phyloP scores from a whole-genome alignment of 2,329 filamentous ascomycete genomes.

The Pseudogymnoascus sp. region DNA sequence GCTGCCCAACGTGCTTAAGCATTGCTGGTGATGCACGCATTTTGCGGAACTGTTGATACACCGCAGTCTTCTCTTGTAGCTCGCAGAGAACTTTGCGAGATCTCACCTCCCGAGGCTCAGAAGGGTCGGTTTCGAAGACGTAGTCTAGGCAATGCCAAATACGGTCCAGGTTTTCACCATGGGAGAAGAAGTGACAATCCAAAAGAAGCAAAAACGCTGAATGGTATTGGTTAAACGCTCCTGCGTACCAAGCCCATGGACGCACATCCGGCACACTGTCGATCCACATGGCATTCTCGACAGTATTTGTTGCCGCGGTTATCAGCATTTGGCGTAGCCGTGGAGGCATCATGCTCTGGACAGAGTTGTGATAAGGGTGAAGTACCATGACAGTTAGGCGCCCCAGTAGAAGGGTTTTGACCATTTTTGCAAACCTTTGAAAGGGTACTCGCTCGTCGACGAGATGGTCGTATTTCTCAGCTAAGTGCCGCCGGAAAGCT shows the following conservation, averaged over 20 bases:
- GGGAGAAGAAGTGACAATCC: conserved; percentile 49
- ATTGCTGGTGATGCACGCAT: conserved; percentile 41
- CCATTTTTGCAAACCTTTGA: conserved; percentile 55
- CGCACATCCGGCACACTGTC: conserved; percentile 46
- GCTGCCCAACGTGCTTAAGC: conserved; percentile 24
- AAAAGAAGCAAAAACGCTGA: conserved; percentile 60
- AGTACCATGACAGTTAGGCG: conserved; percentile 61
- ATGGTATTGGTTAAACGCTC: conserved; percentile 68
- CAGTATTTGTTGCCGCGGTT: conserved; percentile 46
- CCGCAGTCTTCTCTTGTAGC: conserved; percentile 51
- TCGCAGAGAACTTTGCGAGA: conserved; percentile 54
- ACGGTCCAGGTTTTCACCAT: conserved; percentile 50
- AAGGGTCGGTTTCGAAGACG: conserved; percentile 55
- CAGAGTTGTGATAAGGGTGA: conserved; percentile 53
- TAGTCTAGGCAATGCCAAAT: conserved; percentile 69
- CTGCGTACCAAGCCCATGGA: conserved; percentile 63
- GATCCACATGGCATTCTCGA: conserved; percentile 48
- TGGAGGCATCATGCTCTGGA: conserved; percentile 44
- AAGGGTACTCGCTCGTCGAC: conserved; percentile 53
- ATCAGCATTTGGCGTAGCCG: conserved; percentile 58
- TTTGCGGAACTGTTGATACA: conserved; percentile 53
- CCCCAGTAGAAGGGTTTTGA: conserved; percentile 58
- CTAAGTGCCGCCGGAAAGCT: conserved; percentile 57
- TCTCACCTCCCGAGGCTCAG: conserved; percentile 49
- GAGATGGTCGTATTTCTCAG: conserved; percentile 57